Conservation (phyloP, 2,329 filamentous ascomycete genomes). For the Elsinoe necatrix region DNA sequence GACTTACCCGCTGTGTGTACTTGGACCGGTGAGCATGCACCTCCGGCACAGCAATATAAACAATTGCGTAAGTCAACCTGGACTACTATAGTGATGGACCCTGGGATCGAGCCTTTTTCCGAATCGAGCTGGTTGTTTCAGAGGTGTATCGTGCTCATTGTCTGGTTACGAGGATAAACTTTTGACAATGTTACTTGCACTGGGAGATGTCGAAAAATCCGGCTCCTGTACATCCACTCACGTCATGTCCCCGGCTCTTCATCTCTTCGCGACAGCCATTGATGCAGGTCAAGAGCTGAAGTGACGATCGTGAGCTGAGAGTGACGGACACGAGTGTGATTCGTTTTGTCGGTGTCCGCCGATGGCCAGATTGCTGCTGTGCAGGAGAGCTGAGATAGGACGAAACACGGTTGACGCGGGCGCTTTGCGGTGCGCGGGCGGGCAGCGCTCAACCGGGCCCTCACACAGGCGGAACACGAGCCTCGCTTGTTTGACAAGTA, state of each 20-base stretch:
- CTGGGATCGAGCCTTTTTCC: background rate
- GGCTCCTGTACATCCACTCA: background rate
- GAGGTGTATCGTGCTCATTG: background rate
- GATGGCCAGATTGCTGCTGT: background rate
- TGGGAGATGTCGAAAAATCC: background rate
- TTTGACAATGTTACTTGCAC: background rate
- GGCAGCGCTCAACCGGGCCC: background rate
- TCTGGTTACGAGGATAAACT: background rate
- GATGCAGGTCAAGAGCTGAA: background rate
- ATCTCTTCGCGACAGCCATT: background rate
- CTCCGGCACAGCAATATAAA: background rate
- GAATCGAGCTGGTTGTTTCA: background rate
- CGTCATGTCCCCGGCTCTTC: background rate
- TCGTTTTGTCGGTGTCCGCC: background rate
- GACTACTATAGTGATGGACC: background rate
- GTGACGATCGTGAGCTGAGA: background rate
- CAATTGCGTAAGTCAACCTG: background rate
- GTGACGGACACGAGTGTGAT: background rate
- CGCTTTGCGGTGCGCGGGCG: background rate
- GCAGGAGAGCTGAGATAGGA: background rate
- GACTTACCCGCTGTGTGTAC: background rate
- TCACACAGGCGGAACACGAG: background rate
- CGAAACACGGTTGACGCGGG: background rate
- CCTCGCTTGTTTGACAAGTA: background rate
- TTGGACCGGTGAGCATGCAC: background rate